Evolutionary conservation across 352 stramenopile species (phyloP).

Genomic region (Phytophthora brassicae): DNA sequence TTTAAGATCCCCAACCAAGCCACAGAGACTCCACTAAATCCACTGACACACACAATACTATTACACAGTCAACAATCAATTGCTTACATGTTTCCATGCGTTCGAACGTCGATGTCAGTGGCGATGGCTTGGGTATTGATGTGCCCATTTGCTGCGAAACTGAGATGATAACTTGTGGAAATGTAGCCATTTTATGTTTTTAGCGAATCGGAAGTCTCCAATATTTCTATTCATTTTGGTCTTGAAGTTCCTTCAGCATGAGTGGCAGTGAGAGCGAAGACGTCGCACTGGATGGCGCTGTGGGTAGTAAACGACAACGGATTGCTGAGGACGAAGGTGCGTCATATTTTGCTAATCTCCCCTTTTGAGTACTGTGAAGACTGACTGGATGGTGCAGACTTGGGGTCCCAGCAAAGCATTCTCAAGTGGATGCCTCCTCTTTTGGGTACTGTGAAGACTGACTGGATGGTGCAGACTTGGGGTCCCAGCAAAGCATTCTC

Average conservation of each 20-base stretch:
- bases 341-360: background rate
- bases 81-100: constrained; percentile 54
- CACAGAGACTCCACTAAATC: no score
- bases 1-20: constrained; percentile 60
- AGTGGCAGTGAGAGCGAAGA: constrained; percentile 23
- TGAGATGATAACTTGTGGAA: no score
- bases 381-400: constrained; percentile 27
- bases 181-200: no score
- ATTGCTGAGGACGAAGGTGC: constrained; percentile 23
- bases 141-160: constrained; percentile 45
- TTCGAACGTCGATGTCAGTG: constrained; percentile 48
- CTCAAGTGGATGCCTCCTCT: constrained; percentile 82
- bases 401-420: constrained; percentile 70
- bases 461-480: constrained; percentile 33
- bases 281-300: background rate
- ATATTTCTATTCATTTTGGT: no score
- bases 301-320: constrained; percentile 19
- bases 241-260: constrained; percentile 9
- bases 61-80: no score
- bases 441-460: constrained; percentile 6
- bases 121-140: constrained; percentile 40
- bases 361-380: background rate
- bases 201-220: no score
- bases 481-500: constrained; percentile 70
- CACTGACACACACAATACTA: no score